Base-by-base conservation (phyloP, 331 rosid genomes). In the Telfairia occidentalis region DNA sequence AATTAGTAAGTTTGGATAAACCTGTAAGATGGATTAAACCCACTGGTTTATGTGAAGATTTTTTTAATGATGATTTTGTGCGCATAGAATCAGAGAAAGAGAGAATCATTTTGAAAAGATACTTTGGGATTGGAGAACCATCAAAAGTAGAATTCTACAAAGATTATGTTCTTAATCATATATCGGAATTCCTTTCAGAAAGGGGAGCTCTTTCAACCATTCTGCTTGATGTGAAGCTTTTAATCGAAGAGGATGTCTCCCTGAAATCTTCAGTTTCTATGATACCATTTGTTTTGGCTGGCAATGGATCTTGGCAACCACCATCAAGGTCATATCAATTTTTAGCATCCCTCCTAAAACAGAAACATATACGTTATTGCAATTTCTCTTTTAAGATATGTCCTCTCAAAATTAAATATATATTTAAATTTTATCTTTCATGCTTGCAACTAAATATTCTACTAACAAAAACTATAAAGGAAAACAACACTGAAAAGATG, bases 11-110 rank as follows among this genome's bases (percentile, higher is more conserved):
- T 83, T 84, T 94, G 90, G 80, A 87, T 78, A 81, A 83, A 73
- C 97, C 98, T 87, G 80, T 80, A 52, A 94, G 92, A 83, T 87
- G 93, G 92, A 94, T 94, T 76, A 87, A 88, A 86, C 96, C 98
- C 78, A 74, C 50, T 83, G 92, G 90, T 80, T 79, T 89, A 52
- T 65, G 81, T 42, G 98, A 91, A 83, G 89, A 83, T 78, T 90
- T 91, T 80, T 79, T 94, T 84, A 86, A 84, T 83, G 96, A 94
- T 87, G 86, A 81, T 79, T 94, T 94, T 80, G 80, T 94, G 64
- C 92, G 92, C 72, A 82, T 87, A 59, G 96, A 94, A 81, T 89
- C 98, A 2, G 97, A 91, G 76, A 84, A 73, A 64, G 98, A 94
- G 74, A 85, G 88, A 81, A 79, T 85, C 76, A 88, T 94, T 74